phyloP scores from a whole-genome alignment of 306 rosid species.

The Cicer cuneatum region DNA sequence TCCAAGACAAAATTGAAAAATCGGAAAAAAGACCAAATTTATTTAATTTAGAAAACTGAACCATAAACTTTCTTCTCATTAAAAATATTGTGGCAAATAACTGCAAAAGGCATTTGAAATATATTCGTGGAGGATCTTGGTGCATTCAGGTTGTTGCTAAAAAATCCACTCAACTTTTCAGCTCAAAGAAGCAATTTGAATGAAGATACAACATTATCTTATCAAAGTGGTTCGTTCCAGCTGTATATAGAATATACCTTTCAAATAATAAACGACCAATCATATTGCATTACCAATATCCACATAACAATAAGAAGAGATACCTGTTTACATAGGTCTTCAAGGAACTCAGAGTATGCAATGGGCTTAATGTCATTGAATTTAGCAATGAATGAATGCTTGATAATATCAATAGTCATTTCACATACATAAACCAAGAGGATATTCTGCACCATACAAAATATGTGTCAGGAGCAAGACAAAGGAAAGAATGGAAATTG shows the following conservation, averaged over 20 bases:
- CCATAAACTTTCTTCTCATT: slow-evolving; percentile 4
- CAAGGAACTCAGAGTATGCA: slow-evolving; percentile 89
- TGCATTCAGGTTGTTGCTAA: slow-evolving; percentile 30
- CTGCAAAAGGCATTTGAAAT: slow-evolving; percentile 23
- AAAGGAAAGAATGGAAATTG: slow-evolving; percentile 36
- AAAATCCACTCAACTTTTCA: slow-evolving; percentile 31
- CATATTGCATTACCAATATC: background rate
- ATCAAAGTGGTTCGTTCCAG: slow-evolving; percentile 21
- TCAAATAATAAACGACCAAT: slow-evolving; percentile 23
- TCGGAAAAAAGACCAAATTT: slow-evolving; percentile 5
- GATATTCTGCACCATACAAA: slow-evolving; percentile 69
- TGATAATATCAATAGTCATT: slow-evolving; percentile 86
- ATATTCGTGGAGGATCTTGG: slow-evolving; percentile 7
- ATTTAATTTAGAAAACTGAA: slow-evolving; percentile 17
- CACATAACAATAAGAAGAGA: slow-evolving; percentile 36
- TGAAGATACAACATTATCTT: slow-evolving; percentile 36
- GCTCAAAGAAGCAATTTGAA: slow-evolving; percentile 7
- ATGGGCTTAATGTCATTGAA: slow-evolving; percentile 92
- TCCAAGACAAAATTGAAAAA: slow-evolving; percentile 8
- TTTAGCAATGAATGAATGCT: slow-evolving; percentile 95
- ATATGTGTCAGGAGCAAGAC: slow-evolving; percentile 42
- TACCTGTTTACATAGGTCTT: slow-evolving; percentile 97
- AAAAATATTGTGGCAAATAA: background rate
- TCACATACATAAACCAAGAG: slow-evolving; percentile 85
- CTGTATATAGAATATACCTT: background rate